phyloP scores from a whole-genome alignment of 306 rosid species.

The Phaseolus lunatus region DNA sequence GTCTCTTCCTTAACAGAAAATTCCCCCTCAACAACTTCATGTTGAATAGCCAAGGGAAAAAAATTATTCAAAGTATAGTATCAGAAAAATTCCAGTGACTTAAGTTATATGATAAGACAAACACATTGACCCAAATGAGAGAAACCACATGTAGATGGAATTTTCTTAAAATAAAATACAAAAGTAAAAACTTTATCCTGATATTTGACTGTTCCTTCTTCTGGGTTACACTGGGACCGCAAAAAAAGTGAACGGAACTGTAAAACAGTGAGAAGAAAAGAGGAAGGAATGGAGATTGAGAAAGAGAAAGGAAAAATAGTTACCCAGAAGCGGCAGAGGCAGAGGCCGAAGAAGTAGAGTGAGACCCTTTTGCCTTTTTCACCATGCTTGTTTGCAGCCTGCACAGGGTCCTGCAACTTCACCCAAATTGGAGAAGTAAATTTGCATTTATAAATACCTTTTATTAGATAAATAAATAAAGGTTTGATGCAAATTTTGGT shows the following conservation, averaged over 20 bases:
- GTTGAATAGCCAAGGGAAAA: background rate
- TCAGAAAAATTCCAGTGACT: constrained; percentile 7
- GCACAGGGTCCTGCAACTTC: background rate
- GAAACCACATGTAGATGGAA: background rate
- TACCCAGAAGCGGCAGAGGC: constrained; percentile 52
- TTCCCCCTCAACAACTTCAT: background rate
- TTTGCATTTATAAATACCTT: background rate
- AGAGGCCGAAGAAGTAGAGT: constrained; percentile 39
- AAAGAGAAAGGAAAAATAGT: constrained; percentile 22
- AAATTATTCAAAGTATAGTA: background rate
- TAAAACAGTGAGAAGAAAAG: constrained; percentile 26
- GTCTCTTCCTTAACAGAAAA: background rate
- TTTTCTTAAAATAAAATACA: background rate
- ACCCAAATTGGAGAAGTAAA: background rate
- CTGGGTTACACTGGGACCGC: constrained; percentile 39
- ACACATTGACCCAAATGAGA: constrained; percentile 19
- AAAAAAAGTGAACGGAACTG: constrained; percentile 11
- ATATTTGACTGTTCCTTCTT: background rate
- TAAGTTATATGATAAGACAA: background rate
- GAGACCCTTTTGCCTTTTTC: constrained; percentile 53
- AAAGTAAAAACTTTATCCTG: background rate
- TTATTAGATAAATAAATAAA: too few species aligned
- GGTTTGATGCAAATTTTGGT: too few species aligned
- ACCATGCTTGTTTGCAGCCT: constrained; percentile 47
- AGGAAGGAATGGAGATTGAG: background rate